Evolutionary conservation across 2,329 filamentous ascomycete genomes (phyloP).

Genomic region (Neocatenulostroma microsporum): DNA sequence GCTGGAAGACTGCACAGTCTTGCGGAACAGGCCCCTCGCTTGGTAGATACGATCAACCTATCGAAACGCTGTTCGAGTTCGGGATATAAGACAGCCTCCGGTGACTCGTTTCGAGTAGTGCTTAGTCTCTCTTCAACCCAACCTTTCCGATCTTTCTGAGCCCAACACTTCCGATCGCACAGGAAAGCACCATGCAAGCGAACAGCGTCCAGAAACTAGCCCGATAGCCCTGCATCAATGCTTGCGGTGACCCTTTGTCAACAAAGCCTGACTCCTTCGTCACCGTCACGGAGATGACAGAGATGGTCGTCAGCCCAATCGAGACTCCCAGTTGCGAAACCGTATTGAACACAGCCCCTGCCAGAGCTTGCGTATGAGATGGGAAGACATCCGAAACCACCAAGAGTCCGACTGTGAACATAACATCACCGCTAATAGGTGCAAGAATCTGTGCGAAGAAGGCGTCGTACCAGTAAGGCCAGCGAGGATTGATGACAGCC

Average conservation of each 20-base stretch:
- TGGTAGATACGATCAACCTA: no score
- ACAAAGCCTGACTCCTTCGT: slow-evolving; percentile 11
- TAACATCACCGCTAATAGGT: slow-evolving; percentile 12
- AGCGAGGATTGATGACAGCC: slow-evolving; percentile 40
- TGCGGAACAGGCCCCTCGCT: no score
- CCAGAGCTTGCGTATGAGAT: slow-evolving; percentile 35
- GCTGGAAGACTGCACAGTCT: no score
- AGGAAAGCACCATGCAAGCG: slow-evolving; percentile 22
- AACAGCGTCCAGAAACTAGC: slow-evolving; percentile 36
- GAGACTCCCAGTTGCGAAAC: slow-evolving; percentile 35
- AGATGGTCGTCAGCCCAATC: slow-evolving; percentile 28
- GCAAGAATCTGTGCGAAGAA: slow-evolving; percentile 14
- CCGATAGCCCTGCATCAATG: slow-evolving; percentile 32
- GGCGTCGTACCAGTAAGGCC: slow-evolving; percentile 40
- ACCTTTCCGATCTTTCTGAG: slow-evolving; percentile 36
- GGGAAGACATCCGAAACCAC: slow-evolving; percentile 38
- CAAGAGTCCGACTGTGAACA: slow-evolving; percentile 39
- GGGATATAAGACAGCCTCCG: no score
- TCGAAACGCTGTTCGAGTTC: no score
- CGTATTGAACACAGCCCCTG: slow-evolving; percentile 41
- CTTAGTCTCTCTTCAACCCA: slow-evolving; percentile 31
- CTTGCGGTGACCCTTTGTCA: slow-evolving; percentile 6
- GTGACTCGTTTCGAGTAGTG: no score
- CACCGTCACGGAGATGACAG: slow-evolving; percentile 28
- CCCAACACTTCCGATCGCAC: slow-evolving; percentile 28